Evolutionary conservation across 2,329 filamentous ascomycete species (phyloP), one percentile per base, ranked within the genome.

Genomic region (Monilinia laxa): DNA sequence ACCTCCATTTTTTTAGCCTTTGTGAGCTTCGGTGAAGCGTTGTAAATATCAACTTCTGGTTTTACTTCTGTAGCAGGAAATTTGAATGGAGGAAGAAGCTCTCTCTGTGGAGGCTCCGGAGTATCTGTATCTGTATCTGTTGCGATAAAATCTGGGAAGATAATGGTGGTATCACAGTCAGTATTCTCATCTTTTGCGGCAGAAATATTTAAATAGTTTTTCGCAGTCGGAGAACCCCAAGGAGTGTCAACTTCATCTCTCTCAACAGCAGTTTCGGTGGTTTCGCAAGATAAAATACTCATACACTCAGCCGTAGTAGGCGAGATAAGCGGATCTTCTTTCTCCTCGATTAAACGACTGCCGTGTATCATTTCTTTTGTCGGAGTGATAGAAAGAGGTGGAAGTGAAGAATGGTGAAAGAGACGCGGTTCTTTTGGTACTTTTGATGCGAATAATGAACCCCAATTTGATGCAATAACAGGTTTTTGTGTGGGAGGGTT

Each of bases 271-370:
- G 55, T 60, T 31, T 60, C 63, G 14, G 16, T 20, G 18, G 62
- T 64, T 18, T 64, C 62, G 5, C 12, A 40, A 51, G 63, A 65
- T 12, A 23, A 16, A 38, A 45, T 45, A 60, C 63, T 65, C 54
- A 60, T 65, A 45, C 45, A 60, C 60, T 52, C 55, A 42, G 55
- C 47, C 1, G 20, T 23, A 45, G 45, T 40, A 5, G 63, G 38
- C 4, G 63, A 51, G 10, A 20, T 6, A 60, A 60, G 16, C 35
- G 11, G 4, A 38, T 0, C 18, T 7, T 51, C 42, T 40, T 60
- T 42, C 38, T 42, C 55, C 11, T 10, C 4, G 6, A 23, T 11
- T 18, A 18, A 18, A 31, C 18, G 18, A 42, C 2, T 28, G 28
- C 9, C 11, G 3, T 18, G 42, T 25, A 40, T 20, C 45, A 40